Conservation (phyloP, 208 protist species). For the Crithidia acanthocephali region DNA sequence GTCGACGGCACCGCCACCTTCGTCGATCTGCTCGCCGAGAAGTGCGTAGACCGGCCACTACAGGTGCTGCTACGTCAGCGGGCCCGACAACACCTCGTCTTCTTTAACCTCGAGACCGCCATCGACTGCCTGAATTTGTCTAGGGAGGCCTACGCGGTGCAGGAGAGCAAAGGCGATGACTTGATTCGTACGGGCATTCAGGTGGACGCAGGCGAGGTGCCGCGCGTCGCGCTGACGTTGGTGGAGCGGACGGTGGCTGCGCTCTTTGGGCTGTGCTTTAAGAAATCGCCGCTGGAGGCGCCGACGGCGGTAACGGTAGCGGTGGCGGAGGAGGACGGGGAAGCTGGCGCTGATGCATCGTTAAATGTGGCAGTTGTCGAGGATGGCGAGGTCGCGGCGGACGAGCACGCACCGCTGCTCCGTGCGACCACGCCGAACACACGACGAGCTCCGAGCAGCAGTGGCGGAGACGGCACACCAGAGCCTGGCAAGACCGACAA, state of each 20-base stretch:
- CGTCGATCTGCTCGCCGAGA: slow-evolving; percentile 39
- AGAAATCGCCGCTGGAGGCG: slow-evolving; percentile 12
- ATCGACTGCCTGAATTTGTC: slow-evolving; percentile 91
- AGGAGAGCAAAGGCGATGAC: slow-evolving; percentile 41
- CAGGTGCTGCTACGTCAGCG: slow-evolving; percentile 32
- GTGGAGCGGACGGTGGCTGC: slow-evolving; percentile 24
- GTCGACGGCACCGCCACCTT: slow-evolving; percentile 41
- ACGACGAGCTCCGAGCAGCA: no score
- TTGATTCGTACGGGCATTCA: slow-evolving; percentile 35
- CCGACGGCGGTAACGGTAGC: background rate
- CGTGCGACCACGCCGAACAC: no score
- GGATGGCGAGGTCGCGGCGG: background rate
- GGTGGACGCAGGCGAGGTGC: slow-evolving; percentile 34
- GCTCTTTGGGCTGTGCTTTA: slow-evolving; percentile 29
- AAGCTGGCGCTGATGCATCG: background rate
- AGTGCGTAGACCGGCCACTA: slow-evolving; percentile 31
- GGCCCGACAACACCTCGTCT: slow-evolving; percentile 49
- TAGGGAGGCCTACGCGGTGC: slow-evolving; percentile 63
- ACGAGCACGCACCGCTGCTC: background rate
- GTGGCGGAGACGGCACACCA: background rate
- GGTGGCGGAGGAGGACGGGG: slow-evolving; percentile 2
- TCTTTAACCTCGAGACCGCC: slow-evolving; percentile 90
- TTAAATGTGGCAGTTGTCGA: slow-evolving; percentile 1
- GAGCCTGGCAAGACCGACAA: background rate
- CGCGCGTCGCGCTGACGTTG: slow-evolving; percentile 24